Evolutionary conservation across 441 rosid genomes (phyloP), one percentile per base, ranked within the genome.

Genomic region (Aleurites moluccanus): DNA sequence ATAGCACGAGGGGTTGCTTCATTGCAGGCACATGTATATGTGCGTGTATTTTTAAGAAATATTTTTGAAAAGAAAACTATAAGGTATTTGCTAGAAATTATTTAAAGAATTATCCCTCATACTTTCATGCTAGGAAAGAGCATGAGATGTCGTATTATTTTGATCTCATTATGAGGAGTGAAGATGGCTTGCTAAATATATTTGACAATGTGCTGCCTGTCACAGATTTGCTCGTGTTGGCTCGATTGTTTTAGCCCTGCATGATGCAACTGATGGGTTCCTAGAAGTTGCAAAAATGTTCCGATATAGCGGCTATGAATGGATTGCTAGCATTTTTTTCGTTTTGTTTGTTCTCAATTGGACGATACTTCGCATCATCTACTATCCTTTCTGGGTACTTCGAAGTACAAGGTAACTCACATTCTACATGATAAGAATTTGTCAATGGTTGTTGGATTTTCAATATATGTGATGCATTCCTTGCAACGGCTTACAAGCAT

Each of bases 201-300:
- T 67, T 70, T 13, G 67, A 47, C 44, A 56, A n/a, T 73, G 15
- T 66, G 52, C 49, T 77, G 38, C 64, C 56, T 65, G 15, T 72
- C 70, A 75, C 82, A 93, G 98, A 84, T 95, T 95, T 86, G 91
- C 86, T 49, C 91, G 97, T 55, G 93, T 81, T 85, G 97, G 96
- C 74, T 86, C 98, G 0, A 80, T 91, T 79, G 90, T 93, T 74
- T 81, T 95, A 64, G 97, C 96, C 63, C 85, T 95, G 83, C 98
- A 95, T 67, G 99, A 95, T 75, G 95, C 90, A 6, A 87, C 92
- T 77, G 99, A 95, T 85, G 87, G 89, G 72, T 90, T 91, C 77
- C 82, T 95, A 70, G 99, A 95, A 85, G 63, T 89, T 0, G 99
- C 93, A 68, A 95, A 95, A 88, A 93, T 95, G 97, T 87, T 92